These are phyloP conservation scores for Letharia columbiana DNA, from an alignment of 495 filamentous ascomycete genomes.

Conservation along the genomic window DNA sequence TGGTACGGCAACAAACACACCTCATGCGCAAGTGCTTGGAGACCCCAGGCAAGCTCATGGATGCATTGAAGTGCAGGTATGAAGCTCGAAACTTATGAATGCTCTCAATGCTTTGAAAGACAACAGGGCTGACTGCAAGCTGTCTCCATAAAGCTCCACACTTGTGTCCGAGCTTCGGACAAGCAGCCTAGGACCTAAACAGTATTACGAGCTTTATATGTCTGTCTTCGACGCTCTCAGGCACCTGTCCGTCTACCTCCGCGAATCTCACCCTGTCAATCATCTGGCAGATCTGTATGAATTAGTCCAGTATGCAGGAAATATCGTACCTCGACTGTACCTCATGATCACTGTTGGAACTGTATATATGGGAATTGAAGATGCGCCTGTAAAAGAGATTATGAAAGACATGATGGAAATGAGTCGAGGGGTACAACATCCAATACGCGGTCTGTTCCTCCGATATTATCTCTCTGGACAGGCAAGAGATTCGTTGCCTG, in stretches of 20 bases:
- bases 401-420: conserved; percentile 99
- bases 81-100: not conserved
- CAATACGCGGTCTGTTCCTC: conserved; percentile 86
- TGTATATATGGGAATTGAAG: conserved; percentile 96
- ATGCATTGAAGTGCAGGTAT: conserved; percentile 98
- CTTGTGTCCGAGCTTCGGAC: conserved; percentile 95
- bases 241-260: conserved; percentile 91
- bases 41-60: conserved; percentile 97
- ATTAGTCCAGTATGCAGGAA: conserved; percentile 96
- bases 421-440: conserved; percentile 95
- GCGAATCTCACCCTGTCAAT: conserved; percentile 94
- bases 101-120: not conserved
- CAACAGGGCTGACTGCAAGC: conserved; percentile 12
- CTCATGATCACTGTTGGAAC: conserved; percentile 99
- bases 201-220: conserved; percentile 99
- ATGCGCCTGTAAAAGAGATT: conserved; percentile 97
- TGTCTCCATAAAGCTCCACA: conserved; percentile 59
- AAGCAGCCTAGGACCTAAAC: conserved; percentile 89
- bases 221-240: conserved; percentile 94
- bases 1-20: conserved; percentile 90
- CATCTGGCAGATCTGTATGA: conserved; percentile 98
- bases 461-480: conserved; percentile 94
- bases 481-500: conserved; percentile 78
- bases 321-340: conserved; percentile 92
- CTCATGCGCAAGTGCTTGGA: conserved; percentile 97